Evolutionary conservation across 306 rosid species (phyloP), one percentile per base, ranked within the genome.

Genomic region (Cicer yamashitae): DNA sequence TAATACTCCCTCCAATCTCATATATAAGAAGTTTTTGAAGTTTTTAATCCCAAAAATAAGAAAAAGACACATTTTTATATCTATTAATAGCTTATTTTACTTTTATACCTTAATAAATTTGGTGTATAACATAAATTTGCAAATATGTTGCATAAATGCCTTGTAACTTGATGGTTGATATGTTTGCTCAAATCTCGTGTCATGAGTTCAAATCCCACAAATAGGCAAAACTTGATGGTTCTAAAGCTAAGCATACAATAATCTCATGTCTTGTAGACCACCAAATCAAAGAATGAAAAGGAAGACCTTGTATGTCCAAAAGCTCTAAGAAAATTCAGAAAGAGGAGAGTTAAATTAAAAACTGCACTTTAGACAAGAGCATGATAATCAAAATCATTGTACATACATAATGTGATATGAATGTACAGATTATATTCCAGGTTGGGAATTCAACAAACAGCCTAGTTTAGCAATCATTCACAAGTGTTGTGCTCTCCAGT

Each of bases 401-500:
- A 39, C 84, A 63, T 70, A 45, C 45, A 81, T 53, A 63, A 53
- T 53, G 47, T 13, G 67, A 20, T 70, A 1, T 47, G 8, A 18
- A 48, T 70, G 70, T 77, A 65, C 51, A 65, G 37, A 71, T 25
- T 62, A 70, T 70, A 63, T 46, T 76, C 77, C 73, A 63, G 34
- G 43, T 7, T 54, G 50, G 43, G 58, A 71, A 57, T 71, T 82
- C 50, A 71, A 64, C 20, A 71, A 46, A 22, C 15, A 62, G 14
- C 61, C 58, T 48, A 25, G 25, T 38, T 37, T 65, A 51, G 76
- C 54, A 53, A 47, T 61, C 50, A 70, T 71, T 78, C 87, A 93
- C 84, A 85, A 73, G 81, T 91, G 97, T 75, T 93, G 98, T 80
- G 98, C 98, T 83, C 98, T 87, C 98, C 98, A 93, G 74, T 93